A percentile compares a stretch with the other conserved stretches of the same genome.
Evolutionary conservation across 768 basidiomycete species (phyloP).

Genomic region (Grammothele lineata): DNA sequence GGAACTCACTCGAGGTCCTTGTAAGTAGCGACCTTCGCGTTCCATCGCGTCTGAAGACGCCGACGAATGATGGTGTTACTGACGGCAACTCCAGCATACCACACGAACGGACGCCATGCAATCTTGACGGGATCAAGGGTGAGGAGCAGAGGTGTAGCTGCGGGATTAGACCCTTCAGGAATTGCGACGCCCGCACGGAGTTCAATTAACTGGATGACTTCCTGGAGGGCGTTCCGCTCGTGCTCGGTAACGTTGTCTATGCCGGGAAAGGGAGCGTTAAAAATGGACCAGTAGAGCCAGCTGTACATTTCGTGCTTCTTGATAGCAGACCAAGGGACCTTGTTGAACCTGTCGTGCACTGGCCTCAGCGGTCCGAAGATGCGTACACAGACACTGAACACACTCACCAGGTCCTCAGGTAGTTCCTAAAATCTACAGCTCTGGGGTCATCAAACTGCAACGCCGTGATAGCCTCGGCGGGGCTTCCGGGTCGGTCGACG

Average conservation of each 20-base stretch:
- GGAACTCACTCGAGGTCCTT: slow-evolving; percentile 66
- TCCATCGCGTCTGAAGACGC: slow-evolving; percentile 39
- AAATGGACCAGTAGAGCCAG: slow-evolving; percentile 86
- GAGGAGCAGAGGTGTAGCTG: slow-evolving; percentile 54
- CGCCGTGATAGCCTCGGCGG: slow-evolving; percentile 51
- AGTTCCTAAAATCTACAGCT: slow-evolving; percentile 68
- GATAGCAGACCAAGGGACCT: slow-evolving; percentile 70
- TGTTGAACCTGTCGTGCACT: slow-evolving; percentile 79
- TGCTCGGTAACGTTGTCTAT: slow-evolving; percentile 41
- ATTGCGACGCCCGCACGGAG: slow-evolving; percentile 65
- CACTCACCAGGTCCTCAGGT: slow-evolving; percentile 52
- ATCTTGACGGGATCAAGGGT: slow-evolving; percentile 78
- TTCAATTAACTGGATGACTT: slow-evolving; percentile 60
- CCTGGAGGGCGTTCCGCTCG: slow-evolving; percentile 50
- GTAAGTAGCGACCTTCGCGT: slow-evolving; percentile 41
- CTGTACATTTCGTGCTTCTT: slow-evolving; percentile 55
- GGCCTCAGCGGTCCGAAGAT: not conserved
- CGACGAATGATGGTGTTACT: slow-evolving; percentile 46
- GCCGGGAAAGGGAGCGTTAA: slow-evolving; percentile 58
- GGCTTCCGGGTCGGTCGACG: slow-evolving; percentile 51
- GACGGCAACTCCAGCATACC: slow-evolving; percentile 50
- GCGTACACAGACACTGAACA: slow-evolving; percentile 6
- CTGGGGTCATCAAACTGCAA: slow-evolving; percentile 65
- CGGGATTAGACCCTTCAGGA: slow-evolving; percentile 53
- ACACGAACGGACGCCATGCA: slow-evolving; percentile 60